phyloP scores from a whole-genome alignment of 164 flowering plant species.

The Umbilicus rupestris region DNA sequence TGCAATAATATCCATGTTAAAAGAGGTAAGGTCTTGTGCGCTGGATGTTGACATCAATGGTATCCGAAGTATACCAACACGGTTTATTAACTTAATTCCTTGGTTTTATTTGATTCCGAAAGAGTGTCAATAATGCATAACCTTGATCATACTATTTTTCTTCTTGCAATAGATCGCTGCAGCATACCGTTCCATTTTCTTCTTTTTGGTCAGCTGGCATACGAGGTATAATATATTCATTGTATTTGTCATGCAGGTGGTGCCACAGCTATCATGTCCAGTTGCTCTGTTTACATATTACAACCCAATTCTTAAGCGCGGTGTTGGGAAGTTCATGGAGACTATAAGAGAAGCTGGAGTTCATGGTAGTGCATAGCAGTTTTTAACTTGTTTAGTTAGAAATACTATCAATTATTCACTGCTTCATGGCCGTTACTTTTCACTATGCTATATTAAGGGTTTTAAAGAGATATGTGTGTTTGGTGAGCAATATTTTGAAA shows the following conservation, averaged over 20 bases:
- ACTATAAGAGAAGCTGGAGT: constrained; percentile 55
- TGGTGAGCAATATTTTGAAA: not conserved
- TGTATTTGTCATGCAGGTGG: constrained; percentile 33
- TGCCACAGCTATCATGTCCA: constrained; percentile 80
- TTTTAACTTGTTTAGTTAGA: not conserved
- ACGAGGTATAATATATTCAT: not conserved
- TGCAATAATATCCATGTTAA: constrained; percentile 63
- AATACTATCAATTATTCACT: not conserved
- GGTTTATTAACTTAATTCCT: too few species aligned
- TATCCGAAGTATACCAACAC: not conserved
- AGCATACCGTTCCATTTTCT: not conserved
- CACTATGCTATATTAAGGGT: not conserved
- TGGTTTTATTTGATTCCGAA: too few species aligned
- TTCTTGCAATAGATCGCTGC: too few species aligned
- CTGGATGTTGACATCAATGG: not conserved
- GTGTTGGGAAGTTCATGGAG: constrained; percentile 65
- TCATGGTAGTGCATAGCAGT: constrained; percentile 39
- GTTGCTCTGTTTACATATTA: constrained; percentile 78
- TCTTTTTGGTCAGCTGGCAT: not conserved
- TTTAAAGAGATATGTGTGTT: not conserved
- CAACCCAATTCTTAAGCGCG: constrained; percentile 90
- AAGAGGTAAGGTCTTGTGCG: constrained; percentile 35
- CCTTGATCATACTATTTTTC: too few species aligned
- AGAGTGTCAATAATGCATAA: too few species aligned
- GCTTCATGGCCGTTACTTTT: not conserved